Percentiles rank a stretch among this genome's conserved stretches.
phyloP scores from a whole-genome alignment of 192 early-diverging fungal species.

The Phlyctochytrium planicorne region DNA sequence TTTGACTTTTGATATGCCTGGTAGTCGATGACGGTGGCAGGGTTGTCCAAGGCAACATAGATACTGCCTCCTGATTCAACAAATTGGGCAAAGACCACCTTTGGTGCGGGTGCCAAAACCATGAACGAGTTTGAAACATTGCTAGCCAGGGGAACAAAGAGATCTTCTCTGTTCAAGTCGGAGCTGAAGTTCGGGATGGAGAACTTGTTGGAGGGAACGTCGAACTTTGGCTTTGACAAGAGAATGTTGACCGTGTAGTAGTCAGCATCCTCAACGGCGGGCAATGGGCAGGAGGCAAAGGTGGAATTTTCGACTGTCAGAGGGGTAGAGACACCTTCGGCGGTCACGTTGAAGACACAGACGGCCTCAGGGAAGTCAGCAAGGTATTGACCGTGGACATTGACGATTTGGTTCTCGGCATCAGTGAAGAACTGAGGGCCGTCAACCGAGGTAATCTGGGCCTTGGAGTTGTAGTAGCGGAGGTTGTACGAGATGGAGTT shows the following conservation, averaged over 20 bases:
- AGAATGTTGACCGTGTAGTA: slow-evolving; percentile 14
- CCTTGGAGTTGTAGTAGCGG: slow-evolving; percentile 18
- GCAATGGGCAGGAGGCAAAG: slow-evolving; percentile 14
- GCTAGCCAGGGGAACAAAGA: not conserved
- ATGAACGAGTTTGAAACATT: not conserved
- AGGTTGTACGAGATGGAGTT: slow-evolving; percentile 23
- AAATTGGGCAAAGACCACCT: slow-evolving; percentile 14
- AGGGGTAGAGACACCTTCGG: slow-evolving; percentile 10
- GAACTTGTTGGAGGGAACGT: slow-evolving; percentile 1
- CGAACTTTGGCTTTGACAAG: slow-evolving; percentile 20
- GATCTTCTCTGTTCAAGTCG: not conserved
- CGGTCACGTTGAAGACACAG: slow-evolving; percentile 29
- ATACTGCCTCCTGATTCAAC: slow-evolving; percentile 18
- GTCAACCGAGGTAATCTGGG: slow-evolving; percentile 1
- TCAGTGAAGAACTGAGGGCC: slow-evolving; percentile 12
- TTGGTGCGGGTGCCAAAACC: slow-evolving; percentile 12
- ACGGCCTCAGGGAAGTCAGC: slow-evolving; percentile 12
- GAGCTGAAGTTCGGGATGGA: not conserved
- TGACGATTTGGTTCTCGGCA: not conserved
- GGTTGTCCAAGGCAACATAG: slow-evolving; percentile 17
- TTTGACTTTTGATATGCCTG: slow-evolving; percentile 2
- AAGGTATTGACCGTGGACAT: slow-evolving; percentile 10
- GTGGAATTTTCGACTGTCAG: slow-evolving; percentile 14
- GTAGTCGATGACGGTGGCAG: slow-evolving; percentile 17
- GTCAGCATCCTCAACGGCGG: not conserved